These are phyloP conservation scores for Onygena corvina DNA, from an alignment of 2,329 filamentous ascomycete genomes.

Conservation along the genomic window DNA sequence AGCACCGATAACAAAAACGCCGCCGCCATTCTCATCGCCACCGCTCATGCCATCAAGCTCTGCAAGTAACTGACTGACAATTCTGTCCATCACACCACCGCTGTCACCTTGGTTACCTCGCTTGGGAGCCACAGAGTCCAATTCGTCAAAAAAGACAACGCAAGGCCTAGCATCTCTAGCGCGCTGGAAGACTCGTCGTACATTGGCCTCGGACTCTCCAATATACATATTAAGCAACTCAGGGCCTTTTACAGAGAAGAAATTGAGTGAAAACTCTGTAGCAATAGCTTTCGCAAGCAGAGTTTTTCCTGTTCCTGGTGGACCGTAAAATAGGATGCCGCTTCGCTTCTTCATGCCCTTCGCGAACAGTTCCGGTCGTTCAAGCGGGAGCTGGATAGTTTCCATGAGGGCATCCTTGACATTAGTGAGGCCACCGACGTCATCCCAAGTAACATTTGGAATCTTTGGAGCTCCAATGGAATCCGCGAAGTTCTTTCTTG, in stretches of 20 bases:
- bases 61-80: constrained; percentile 96
- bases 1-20: constrained; percentile 97
- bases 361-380: constrained; percentile 99
- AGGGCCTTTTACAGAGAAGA: constrained; percentile 98
- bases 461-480: constrained; percentile 96
- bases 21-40: constrained; percentile 91
- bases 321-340: constrained; percentile 97
- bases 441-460: constrained; percentile 98
- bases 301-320: constrained; percentile 99
- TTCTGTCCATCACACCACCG: constrained; percentile 95
- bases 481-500: constrained; percentile 94
- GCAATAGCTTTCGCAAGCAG: constrained; percentile 98
- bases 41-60: constrained; percentile 97
- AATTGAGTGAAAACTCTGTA: constrained; percentile 98
- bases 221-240: constrained; percentile 99
- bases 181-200: constrained; percentile 99
- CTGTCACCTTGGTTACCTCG: constrained; percentile 95
- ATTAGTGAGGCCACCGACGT: constrained; percentile 93
- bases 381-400: constrained; percentile 95
- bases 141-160: constrained; percentile 94
- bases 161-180: constrained; percentile 94
- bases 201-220: constrained; percentile 99
- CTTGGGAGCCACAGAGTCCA: constrained; percentile 98
- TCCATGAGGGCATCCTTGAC: constrained; percentile 99
- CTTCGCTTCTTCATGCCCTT: constrained; percentile 96